Conservation (phyloP, 1,284 basidiomycete genomes). For the Heterobasidion annosum region DNA sequence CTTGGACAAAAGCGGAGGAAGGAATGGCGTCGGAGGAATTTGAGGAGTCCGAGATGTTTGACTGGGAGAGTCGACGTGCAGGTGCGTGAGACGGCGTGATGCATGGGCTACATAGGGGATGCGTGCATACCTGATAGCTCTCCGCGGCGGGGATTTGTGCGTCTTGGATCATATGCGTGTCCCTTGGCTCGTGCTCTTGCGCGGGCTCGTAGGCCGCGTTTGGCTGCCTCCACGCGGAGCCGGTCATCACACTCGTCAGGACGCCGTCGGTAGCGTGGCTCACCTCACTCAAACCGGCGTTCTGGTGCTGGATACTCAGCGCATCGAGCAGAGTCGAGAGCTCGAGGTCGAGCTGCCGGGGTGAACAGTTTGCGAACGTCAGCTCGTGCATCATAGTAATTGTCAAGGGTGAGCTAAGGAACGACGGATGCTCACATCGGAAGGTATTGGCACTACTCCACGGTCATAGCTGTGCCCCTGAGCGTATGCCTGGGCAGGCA, state of each 20-base stretch:
- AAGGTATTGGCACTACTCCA: too few species aligned
- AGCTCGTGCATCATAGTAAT: too few species aligned
- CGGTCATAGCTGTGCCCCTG: too few species aligned
- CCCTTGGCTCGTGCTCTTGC: slow-evolving; percentile 5
- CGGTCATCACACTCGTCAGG: slow-evolving; percentile 1
- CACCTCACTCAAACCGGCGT: not conserved
- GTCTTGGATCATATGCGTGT: slow-evolving; percentile 12
- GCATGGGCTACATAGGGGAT: too few species aligned
- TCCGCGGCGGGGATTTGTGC: not conserved
- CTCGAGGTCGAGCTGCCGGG: slow-evolving; percentile 10
- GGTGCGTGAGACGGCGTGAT: too few species aligned
- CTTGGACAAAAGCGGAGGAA: not conserved
- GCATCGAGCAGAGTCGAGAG: slow-evolving; percentile 11
- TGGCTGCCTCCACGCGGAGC: slow-evolving; percentile 10
- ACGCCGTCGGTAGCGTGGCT: not conserved
- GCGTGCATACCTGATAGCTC: too few species aligned
- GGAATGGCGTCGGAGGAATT: slow-evolving; percentile 27
- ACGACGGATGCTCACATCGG: too few species aligned
- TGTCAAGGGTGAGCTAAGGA: too few species aligned
- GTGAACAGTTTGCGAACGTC: not conserved
- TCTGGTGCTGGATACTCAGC: slow-evolving; percentile 13
- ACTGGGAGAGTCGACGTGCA: slow-evolving; percentile 17
- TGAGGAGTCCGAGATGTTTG: slow-evolving; percentile 37
- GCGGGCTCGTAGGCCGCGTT: slow-evolving; percentile 7
- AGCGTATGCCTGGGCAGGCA: too few species aligned